Conservation (phyloP, 2,329 filamentous ascomycete genomes). For the Hortaea sp. region DNA sequence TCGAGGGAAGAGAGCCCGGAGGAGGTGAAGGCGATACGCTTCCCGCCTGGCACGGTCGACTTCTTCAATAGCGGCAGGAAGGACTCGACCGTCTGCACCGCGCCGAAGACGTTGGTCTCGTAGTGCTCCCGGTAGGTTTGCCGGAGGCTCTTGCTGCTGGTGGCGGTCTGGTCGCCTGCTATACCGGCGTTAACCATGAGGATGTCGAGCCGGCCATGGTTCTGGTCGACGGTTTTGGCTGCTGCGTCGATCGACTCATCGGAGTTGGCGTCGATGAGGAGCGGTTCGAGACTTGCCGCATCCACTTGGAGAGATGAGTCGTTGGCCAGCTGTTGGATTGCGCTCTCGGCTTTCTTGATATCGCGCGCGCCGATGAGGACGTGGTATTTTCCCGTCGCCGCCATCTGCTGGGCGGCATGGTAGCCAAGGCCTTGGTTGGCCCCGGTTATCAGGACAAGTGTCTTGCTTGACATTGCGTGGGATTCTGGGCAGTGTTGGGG, state of each 20-base stretch:
- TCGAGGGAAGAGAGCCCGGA: conserved; percentile 13
- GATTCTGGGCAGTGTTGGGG: too few species aligned
- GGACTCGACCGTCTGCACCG: conserved; percentile 13
- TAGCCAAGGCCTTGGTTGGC: conserved; percentile 38
- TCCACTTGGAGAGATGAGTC: conserved; percentile 15
- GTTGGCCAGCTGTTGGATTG: conserved; percentile 17
- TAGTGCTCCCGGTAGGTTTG: conserved; percentile 13
- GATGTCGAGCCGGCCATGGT: conserved; percentile 24
- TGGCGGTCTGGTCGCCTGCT: conserved; percentile 1
- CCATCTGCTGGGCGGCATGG: conserved; percentile 31
- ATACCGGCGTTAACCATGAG: conserved; percentile 26
- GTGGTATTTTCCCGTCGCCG: conserved; percentile 29
- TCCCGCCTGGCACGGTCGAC: conserved; percentile 8
- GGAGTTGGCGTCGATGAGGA: conserved; percentile 34
- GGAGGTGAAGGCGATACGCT: conserved; percentile 20
- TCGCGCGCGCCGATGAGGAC: conserved; percentile 32
- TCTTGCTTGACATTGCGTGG: not conserved
- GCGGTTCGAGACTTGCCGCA: conserved; percentile 25
- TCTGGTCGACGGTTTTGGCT: conserved; percentile 19
- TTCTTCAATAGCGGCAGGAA: conserved; percentile 21
- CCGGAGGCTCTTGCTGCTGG: conserved; percentile 6
- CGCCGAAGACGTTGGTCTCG: conserved; percentile 22
- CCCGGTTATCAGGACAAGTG: conserved; percentile 29
- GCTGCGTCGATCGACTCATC: conserved; percentile 33
- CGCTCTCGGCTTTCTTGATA: conserved; percentile 25